These are phyloP conservation scores for Dothiorella sarmentorum DNA, from an alignment of 2,329 filamentous ascomycete species.

Conservation along the genomic window DNA sequence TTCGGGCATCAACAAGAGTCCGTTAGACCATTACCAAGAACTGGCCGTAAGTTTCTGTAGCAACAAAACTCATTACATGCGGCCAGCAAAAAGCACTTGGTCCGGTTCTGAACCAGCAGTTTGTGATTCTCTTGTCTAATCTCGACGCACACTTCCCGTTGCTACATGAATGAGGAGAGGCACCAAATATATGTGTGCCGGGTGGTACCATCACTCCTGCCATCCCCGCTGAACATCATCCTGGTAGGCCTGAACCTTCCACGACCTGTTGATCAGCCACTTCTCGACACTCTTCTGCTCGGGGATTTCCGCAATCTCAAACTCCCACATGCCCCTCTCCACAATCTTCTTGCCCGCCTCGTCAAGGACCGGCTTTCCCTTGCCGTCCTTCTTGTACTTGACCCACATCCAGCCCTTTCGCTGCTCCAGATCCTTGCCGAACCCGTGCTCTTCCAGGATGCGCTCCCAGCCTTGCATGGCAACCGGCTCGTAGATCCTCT, in stretches of 20 bases:
- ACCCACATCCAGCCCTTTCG: neutral
- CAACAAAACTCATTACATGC: too few species aligned
- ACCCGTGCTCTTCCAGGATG: neutral
- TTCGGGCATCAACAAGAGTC: too few species aligned
- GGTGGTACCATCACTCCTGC: too few species aligned
- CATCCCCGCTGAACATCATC: neutral
- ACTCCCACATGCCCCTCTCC: constrained; percentile 1
- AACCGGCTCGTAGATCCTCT: neutral
- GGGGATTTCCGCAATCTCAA: constrained; percentile 1
- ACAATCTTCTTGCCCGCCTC: neutral
- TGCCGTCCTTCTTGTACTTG: neutral
- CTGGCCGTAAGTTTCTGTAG: too few species aligned
- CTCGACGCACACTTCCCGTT: too few species aligned
- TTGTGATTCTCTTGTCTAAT: too few species aligned
- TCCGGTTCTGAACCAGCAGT: too few species aligned
- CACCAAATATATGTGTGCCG: too few species aligned
- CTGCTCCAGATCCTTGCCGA: neutral
- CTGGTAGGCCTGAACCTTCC: neutral
- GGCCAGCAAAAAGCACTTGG: too few species aligned
- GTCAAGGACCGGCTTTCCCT: neutral
- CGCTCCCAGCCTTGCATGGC: neutral
- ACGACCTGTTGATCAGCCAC: constrained; percentile 1
- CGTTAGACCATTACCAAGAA: too few species aligned
- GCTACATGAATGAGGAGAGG: too few species aligned
- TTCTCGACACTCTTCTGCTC: neutral